Conservation (phyloP, 768 basidiomycete species). For the Lanmaoa rubissima region DNA sequence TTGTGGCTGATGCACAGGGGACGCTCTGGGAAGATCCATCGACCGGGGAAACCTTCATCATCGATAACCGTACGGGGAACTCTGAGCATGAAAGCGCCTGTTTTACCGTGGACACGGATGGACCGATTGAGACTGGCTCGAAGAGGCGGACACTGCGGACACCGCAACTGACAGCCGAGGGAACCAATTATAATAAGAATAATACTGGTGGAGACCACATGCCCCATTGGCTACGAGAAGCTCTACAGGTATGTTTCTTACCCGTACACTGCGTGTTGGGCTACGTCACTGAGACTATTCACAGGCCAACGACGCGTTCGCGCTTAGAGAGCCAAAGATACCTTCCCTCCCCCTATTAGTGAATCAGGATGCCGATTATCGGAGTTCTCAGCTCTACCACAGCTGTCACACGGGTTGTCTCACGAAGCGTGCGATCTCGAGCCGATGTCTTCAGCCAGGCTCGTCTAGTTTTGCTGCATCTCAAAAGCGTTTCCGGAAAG, state of each 20-base stretch:
- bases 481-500: constrained; percentile 44
- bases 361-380: constrained; percentile 14
- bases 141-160: constrained; percentile 17
- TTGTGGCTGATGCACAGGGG: constrained; percentile 32
- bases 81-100: constrained; percentile 42
- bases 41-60: constrained; percentile 55
- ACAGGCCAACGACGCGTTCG: constrained; percentile 59
- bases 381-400: constrained; percentile 4
- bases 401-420: constrained; percentile 14
- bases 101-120: constrained; percentile 7
- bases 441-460: constrained; percentile 9
- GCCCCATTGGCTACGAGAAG: constrained; percentile 65
- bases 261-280: constrained; percentile 6
- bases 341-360: constrained; percentile 29
- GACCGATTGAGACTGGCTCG: constrained; percentile 5
- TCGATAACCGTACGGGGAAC: constrained; percentile 70
- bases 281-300: constrained; percentile 9
- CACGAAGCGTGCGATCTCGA: constrained; percentile 6
- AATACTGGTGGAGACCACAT: constrained; percentile 23
- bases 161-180: constrained; percentile 5
- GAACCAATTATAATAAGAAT: constrained; percentile 1
- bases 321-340: constrained; percentile 46
- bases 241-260: constrained; percentile 48
- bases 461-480: constrained; percentile 16
- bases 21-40: constrained; percentile 59